phyloP scores from a whole-genome alignment of 306 rosid species.

The Carpinus viminea region DNA sequence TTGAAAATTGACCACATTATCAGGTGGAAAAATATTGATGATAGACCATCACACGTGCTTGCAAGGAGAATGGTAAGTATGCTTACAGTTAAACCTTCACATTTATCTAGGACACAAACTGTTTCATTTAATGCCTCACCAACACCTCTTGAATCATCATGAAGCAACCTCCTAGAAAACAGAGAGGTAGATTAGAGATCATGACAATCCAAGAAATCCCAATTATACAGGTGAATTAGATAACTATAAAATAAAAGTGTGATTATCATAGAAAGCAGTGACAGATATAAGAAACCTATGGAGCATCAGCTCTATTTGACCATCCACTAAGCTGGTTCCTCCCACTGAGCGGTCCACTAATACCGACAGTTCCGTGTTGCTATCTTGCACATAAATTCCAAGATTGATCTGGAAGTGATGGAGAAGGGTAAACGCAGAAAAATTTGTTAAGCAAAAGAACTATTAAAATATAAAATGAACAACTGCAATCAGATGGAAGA shows the following conservation, averaged over 20 bases:
- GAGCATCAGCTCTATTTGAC: constrained; percentile 80
- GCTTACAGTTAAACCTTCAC: constrained; percentile 83
- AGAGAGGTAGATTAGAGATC: constrained; percentile 19
- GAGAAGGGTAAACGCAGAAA: not conserved
- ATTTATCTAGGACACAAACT: constrained; percentile 59
- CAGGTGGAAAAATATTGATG: not conserved
- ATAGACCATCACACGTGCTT: not conserved
- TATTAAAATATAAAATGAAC: not conserved
- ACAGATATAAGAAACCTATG: constrained; percentile 56
- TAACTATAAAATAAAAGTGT: not conserved
- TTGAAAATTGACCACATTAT: not conserved
- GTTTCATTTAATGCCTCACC: constrained; percentile 85
- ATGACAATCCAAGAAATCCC: constrained; percentile 9
- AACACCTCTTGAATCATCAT: constrained; percentile 88
- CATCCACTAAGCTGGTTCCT: constrained; percentile 79
- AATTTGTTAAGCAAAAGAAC: not conserved
- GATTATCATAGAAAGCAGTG: constrained; percentile 6
- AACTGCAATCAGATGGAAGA: not conserved
- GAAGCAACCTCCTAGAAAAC: constrained; percentile 64
- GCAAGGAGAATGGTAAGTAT: not conserved
- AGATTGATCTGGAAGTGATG: constrained; percentile 64
- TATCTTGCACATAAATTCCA: constrained; percentile 64
- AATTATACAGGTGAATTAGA: not conserved
- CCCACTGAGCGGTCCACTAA: constrained; percentile 83
- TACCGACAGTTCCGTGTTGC: constrained; percentile 60